These are phyloP conservation scores for Cladosporium sp. DNA, from an alignment of 2,329 filamentous ascomycete genomes.

Conservation along the genomic window DNA sequence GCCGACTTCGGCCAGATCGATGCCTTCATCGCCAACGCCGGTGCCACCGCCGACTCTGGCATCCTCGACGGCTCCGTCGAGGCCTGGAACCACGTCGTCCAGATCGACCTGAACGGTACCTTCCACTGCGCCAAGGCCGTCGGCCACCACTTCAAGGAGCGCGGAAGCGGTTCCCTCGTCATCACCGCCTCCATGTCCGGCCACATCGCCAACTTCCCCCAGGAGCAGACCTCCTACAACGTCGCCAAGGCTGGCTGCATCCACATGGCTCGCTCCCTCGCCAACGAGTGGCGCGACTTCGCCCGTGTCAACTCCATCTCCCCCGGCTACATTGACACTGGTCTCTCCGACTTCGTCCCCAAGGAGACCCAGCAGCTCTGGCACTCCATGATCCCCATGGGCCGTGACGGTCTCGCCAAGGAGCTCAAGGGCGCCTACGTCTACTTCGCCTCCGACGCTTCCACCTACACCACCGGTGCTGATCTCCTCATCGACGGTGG, in stretches of 20 bases:
- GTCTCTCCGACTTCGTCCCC: slow-evolving; percentile 64
- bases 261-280: slow-evolving; percentile 62
- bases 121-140: slow-evolving; percentile 86
- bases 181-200: slow-evolving; percentile 76
- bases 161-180: slow-evolving; percentile 63
- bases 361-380: slow-evolving; percentile 59
- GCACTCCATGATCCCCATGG: slow-evolving; percentile 61
- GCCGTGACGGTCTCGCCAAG: slow-evolving; percentile 63
- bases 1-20: slow-evolving; percentile 71
- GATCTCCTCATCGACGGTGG: slow-evolving; percentile 54
- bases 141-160: slow-evolving; percentile 73
- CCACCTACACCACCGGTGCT: slow-evolving; percentile 53
- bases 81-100: slow-evolving; percentile 75
- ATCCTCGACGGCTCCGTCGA: slow-evolving; percentile 69
- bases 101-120: slow-evolving; percentile 81
- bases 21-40: slow-evolving; percentile 69
- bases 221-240: slow-evolving; percentile 67
- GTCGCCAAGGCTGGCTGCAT: slow-evolving; percentile 67
- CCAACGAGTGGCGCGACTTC: slow-evolving; percentile 70
- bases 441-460: slow-evolving; percentile 55
- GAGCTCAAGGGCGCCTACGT: slow-evolving; percentile 63
- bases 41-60: slow-evolving; percentile 67
- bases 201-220: slow-evolving; percentile 79
- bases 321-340: slow-evolving; percentile 68
- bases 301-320: slow-evolving; percentile 68